These are phyloP conservation scores for Penicillium samsonianum DNA, from an alignment of 495 filamentous ascomycete species.

Conservation along the genomic window DNA sequence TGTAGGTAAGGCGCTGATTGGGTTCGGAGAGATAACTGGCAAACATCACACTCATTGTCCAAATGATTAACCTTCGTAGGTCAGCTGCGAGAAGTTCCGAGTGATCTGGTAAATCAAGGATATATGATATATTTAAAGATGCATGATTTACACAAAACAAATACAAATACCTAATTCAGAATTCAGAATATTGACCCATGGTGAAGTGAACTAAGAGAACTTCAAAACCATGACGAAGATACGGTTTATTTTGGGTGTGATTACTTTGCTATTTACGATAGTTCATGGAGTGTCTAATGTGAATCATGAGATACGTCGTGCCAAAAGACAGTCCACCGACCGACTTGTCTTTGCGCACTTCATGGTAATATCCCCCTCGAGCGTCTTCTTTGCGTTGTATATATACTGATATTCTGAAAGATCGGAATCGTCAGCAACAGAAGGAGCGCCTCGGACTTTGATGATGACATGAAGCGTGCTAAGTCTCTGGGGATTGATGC, in stretches of 20 bases:
- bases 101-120: not conserved
- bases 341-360: constrained; percentile 60
- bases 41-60: not conserved
- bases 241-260: not conserved
- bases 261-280: not conserved
- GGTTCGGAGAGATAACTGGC: not conserved
- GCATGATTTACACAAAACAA: not conserved
- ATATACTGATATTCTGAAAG: constrained; percentile 25
- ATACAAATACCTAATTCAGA: not conserved
- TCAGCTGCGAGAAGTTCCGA: constrained; percentile 2
- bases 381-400: not conserved
- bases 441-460: constrained; percentile 51
- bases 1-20: not conserved
- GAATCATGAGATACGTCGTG: not conserved
- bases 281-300: not conserved
- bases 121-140: not conserved
- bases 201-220: not conserved
- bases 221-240: not conserved
- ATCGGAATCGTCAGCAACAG: constrained; percentile 57
- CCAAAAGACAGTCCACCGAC: constrained; percentile 16
- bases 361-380: constrained; percentile 47
- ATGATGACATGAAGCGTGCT: constrained; percentile 58
- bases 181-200: not conserved
- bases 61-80: not conserved
- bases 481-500: constrained; percentile 58